Conservation (phyloP, 768 basidiomycete species). For the Dioszegia hungarica region DNA sequence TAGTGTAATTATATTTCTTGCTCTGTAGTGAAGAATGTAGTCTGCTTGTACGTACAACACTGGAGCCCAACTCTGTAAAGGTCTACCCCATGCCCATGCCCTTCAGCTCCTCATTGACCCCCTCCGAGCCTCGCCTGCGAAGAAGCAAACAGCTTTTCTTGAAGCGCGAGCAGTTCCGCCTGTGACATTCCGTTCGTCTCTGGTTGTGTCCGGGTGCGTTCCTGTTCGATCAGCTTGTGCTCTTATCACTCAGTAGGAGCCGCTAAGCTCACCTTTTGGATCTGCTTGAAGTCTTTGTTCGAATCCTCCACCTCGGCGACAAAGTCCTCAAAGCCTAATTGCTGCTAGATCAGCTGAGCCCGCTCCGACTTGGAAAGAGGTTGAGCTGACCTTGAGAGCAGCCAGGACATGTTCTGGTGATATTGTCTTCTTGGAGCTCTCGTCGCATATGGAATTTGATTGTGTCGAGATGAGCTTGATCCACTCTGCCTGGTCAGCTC, state of each 20-base stretch:
- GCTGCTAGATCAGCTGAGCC: slow-evolving; percentile 52
- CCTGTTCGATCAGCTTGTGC: slow-evolving; percentile 14
- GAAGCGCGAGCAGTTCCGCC: slow-evolving; percentile 79
- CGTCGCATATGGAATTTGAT: slow-evolving; percentile 96
- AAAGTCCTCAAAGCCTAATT: slow-evolving; percentile 87
- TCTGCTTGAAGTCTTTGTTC: slow-evolving; percentile 91
- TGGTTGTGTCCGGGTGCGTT: slow-evolving; percentile 34
- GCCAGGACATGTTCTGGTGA: slow-evolving; percentile 93
- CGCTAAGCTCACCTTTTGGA: slow-evolving; percentile 67
- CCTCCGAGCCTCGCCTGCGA: slow-evolving; percentile 57
- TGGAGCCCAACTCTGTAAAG: slow-evolving; percentile 28
- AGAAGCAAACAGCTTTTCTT: slow-evolving; percentile 88
- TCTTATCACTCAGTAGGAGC: neutral
- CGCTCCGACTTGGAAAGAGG: neutral
- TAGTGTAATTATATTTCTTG: too few species aligned
- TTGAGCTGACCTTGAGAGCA: slow-evolving; percentile 69
- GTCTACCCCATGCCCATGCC: slow-evolving; percentile 9
- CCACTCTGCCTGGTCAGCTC: slow-evolving; percentile 64
- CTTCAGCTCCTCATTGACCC: slow-evolving; percentile 16
- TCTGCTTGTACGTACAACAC: slow-evolving; percentile 30
- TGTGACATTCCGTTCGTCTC: slow-evolving; percentile 80
- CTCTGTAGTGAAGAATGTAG: too few species aligned
- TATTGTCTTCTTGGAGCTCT: slow-evolving; percentile 97
- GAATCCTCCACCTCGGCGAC: slow-evolving; percentile 86
- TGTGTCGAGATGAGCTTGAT: slow-evolving; percentile 96